phyloP scores from a whole-genome alignment of 768 basidiomycete genomes.

The Pleurotus eryngii region DNA sequence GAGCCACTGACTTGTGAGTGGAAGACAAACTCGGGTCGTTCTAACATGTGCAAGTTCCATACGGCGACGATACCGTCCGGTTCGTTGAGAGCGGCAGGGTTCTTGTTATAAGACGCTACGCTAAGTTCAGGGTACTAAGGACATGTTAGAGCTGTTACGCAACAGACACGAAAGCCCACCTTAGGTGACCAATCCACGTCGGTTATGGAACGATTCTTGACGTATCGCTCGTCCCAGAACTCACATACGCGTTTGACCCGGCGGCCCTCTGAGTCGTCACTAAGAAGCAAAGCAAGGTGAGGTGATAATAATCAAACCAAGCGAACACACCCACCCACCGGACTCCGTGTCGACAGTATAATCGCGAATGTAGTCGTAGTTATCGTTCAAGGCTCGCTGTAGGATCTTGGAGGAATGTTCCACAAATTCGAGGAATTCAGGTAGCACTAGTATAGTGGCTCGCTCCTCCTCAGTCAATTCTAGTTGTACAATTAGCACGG shows the following conservation, averaged over 20 bases:
- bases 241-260: conserved; percentile 92
- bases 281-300: conserved; percentile 23
- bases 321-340: conserved; percentile 57
- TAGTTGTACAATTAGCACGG: conserved; percentile 21
- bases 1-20: conserved; percentile 81
- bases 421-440: conserved; percentile 91
- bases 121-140: conserved; percentile 90
- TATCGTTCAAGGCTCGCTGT: conserved; percentile 90
- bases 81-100: conserved; percentile 88
- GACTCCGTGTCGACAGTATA: conserved; percentile 89
- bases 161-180: conserved; percentile 36
- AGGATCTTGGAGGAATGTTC: conserved; percentile 94
- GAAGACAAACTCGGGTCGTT: conserved; percentile 96
- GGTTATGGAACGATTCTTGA: conserved; percentile 92
- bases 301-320: background rate
- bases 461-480: conserved; percentile 89
- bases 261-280: conserved; percentile 88
- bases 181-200: conserved; percentile 98
- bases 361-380: conserved; percentile 95
- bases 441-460: conserved; percentile 74
- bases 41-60: conserved; percentile 94
- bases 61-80: conserved; percentile 96
- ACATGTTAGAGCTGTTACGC: background rate
- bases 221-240: conserved; percentile 88
- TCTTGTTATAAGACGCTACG: conserved; percentile 97